Conservation (phyloP, 1,139 yeast species). For the Yamadazyma blattariae region DNA sequence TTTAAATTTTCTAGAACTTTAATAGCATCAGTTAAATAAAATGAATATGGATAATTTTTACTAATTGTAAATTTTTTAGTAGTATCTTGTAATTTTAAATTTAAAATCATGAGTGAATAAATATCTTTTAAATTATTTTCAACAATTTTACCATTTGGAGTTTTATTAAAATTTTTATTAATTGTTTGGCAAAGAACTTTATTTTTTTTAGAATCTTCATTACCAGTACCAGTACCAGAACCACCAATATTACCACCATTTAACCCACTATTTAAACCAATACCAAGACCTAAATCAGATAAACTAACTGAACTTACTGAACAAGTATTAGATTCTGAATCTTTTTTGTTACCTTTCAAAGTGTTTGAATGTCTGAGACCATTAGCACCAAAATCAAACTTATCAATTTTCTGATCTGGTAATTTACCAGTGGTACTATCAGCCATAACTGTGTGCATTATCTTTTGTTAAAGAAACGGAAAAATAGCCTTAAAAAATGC, state of each 20-base stretch:
- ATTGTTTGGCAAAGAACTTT: constrained; percentile 10
- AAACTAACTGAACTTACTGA: no score
- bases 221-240: neutral
- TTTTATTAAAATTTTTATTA: constrained; percentile 26
- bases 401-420: no score
- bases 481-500: no score
- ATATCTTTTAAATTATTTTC: constrained; percentile 59
- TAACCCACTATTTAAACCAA: no score
- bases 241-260: neutral
- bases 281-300: no score
- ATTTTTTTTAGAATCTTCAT: neutral
- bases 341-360: no score
- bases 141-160: constrained; percentile 51
- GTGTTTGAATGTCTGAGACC: no score
- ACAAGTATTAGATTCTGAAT: no score
- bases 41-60: constrained; percentile 48
- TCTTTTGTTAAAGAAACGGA: no score
- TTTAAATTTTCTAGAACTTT: constrained; percentile 47
- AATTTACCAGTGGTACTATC: no score
- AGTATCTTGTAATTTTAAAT: constrained; percentile 37
- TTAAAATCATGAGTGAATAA: constrained; percentile 50
- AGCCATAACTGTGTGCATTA: no score
- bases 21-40: constrained; percentile 52
- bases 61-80: constrained; percentile 9
- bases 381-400: no score